phyloP scores from a whole-genome alignment of 208 protist species.

The Leishmania mexicana region DNA sequence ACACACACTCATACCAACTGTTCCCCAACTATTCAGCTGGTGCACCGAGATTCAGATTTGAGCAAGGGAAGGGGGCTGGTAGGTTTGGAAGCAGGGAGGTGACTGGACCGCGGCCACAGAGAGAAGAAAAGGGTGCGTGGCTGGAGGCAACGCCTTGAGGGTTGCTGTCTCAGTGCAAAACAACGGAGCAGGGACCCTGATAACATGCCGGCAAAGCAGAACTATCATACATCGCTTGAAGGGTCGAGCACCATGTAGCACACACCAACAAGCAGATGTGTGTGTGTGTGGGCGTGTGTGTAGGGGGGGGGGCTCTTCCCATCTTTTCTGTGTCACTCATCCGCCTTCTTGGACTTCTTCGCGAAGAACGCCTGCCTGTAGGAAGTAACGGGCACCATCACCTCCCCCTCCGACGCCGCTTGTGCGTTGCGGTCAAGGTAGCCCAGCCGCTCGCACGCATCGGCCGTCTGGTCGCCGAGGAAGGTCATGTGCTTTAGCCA shows the following conservation, averaged over 20 bases:
- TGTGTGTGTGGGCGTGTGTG: neutral
- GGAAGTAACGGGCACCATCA: constrained; percentile 9
- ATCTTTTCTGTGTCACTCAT: neutral
- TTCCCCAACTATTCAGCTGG: neutral
- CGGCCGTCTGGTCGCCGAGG: constrained; percentile 22
- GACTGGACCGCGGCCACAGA: neutral
- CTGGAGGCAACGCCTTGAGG: neutral
- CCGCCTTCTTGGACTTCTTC: neutral
- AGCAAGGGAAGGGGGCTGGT: neutral
- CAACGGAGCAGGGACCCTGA: neutral
- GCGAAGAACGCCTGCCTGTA: constrained; percentile 18
- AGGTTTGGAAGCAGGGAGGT: neutral
- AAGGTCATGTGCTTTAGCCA: constrained; percentile 52
- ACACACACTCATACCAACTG: neutral
- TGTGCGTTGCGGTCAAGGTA: constrained; percentile 20
- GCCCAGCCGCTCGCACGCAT: constrained; percentile 37
- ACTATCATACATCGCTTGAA: neutral
- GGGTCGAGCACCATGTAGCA: neutral
- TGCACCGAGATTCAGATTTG: neutral
- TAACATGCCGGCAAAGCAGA: neutral
- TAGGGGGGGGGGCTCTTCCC: neutral
- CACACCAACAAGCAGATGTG: neutral
- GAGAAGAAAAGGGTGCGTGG: neutral
- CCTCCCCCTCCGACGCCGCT: neutral
- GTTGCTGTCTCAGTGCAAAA: neutral